Base-by-base conservation (phyloP, 2,329 filamentous ascomycete species). In the Cyanodermella asteris region DNA sequence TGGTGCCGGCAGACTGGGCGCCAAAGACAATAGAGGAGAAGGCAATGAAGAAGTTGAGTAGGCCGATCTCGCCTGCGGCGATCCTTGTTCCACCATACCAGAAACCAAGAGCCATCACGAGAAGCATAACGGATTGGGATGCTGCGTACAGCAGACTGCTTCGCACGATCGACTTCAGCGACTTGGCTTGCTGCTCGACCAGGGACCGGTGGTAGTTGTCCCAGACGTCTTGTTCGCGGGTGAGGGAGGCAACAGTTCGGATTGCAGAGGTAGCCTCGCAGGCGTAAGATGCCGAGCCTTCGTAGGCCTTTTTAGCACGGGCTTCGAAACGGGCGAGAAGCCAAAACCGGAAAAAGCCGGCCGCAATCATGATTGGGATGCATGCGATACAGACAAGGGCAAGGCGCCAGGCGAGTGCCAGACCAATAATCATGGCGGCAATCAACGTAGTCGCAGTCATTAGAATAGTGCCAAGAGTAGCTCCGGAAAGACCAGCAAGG, bases 251-350 rank as follows among this genome's bases (percentile, higher is more conserved):
- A 7, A 94, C 82, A 3, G 87, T 94, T 25, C 84, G 74, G 36
- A 94, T 93, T 5, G 82, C 76, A 3, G 78, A 82, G 16, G 90
- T 91, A 21, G 82, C 82, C 48, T 97, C 87, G 23, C 82, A 87
- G 7, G 87, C 87, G 42, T 75, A 91, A 28, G 72, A 73, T 6
- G 84, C 84, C 30, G 78, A 84, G 29, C 62, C 55, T 41, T 78
- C 63, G 43, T 94, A 82, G 4, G 78, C 72, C 35, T 59, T 58
- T 55, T 87, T 90, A 2, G 80, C 72, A 13, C 76, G 72, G 18
- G 60, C 61, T 50, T 77, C 75, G 54, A 80, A 91, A 34, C 68
- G 63, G 2, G 77, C 70, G 13, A 90, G 61, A 50, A 87, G 71
- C 50, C 68, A 82, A 51, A 93, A 90, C 4, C 81, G 69, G 48